Base-by-base conservation (phyloP, 1,139 yeast genomes). In the Taphrina flavorubra region DNA sequence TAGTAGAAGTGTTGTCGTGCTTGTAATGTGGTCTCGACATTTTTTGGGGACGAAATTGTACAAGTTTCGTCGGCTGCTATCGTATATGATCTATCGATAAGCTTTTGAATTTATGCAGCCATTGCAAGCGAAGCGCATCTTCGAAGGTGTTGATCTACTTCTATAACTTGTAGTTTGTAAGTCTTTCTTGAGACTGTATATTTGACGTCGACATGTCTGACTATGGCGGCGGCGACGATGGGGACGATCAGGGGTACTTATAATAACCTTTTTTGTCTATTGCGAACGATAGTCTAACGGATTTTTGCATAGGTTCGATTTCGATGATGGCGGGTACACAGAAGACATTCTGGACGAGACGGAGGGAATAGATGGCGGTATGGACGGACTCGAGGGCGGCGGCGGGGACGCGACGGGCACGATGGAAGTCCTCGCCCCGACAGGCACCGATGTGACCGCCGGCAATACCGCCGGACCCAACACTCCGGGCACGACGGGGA, bases 381-480 rank as follows among this genome's bases (percentile, higher is more conserved):
- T 25, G 31, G 31, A 25, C 31, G 31, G 31, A 25, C 31, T 25
- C 31, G 31, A 25, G 1, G 47, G 8, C 13, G 36, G 18, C 6
- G 34, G 10, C 11, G 89, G 87, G 79, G 94, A 89, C 78, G 85
- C 89, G 79, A 88, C 80, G 75, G 96, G 89, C 72, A 94, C 78
- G 46, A 76, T 72, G 59, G 76, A 75, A 18, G 79, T 78, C 60
- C 79, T 76, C 34, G 86, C 82, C 67, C 81, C 78, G 47, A 86
- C 83, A 63, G 82, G 85, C 76, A 84, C 85, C 72, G 84, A 90
- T 51, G 89, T 84, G 69, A 95, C 90, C 75, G 97, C 96, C 3
- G 31, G 31, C 31, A 53, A 53, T 11, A 53, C 40, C 6, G 2
- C 40, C 11, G 14, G 11, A 6, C 83, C 89, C 70, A n/a, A n/a